Evolutionary conservation across 768 basidiomycete species (phyloP).

Genomic region (Lenzites betulinus): DNA sequence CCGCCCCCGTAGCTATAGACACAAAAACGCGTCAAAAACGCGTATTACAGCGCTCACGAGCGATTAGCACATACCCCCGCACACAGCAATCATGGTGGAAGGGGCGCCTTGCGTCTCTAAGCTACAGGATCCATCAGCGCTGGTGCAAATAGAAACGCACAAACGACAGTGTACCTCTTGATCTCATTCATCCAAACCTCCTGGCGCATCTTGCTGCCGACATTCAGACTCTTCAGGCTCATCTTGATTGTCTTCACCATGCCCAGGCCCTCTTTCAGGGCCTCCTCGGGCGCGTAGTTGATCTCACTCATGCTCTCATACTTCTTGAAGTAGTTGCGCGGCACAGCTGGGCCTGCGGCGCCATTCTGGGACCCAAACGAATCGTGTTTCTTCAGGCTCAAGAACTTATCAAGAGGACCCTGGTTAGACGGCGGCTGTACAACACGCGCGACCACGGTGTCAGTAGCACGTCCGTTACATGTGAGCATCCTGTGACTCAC

Average conservation of each 20-base stretch:
- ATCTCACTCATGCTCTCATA: slow-evolving; percentile 47
- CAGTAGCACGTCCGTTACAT: not conserved
- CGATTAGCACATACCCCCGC: slow-evolving; percentile 48
- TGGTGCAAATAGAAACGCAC: not conserved
- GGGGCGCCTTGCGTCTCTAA: slow-evolving; percentile 52
- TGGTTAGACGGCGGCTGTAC: not conserved
- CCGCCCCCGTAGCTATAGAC: slow-evolving; percentile 55
- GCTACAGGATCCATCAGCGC: slow-evolving; percentile 31
- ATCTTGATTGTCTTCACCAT: slow-evolving; percentile 55
- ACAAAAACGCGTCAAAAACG: not conserved
- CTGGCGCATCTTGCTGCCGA: slow-evolving; percentile 56
- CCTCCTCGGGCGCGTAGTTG: slow-evolving; percentile 48
- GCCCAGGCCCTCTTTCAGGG: slow-evolving; percentile 49
- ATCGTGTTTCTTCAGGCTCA: not conserved
- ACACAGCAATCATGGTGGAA: slow-evolving; percentile 64
- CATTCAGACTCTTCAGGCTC: slow-evolving; percentile 43
- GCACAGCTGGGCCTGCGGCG: not conserved
- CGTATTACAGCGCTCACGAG: too few species aligned
- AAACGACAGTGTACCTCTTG: slow-evolving; percentile 45
- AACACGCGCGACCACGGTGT: not conserved
- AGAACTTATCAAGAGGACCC: not conserved
- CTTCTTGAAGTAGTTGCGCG: slow-evolving; percentile 35
- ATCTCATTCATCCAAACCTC: slow-evolving; percentile 63
- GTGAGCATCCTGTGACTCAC: not conserved
- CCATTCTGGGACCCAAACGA: not conserved